Base-by-base conservation (phyloP, 2,329 filamentous ascomycete species). In the Fusarium bactridioides region DNA sequence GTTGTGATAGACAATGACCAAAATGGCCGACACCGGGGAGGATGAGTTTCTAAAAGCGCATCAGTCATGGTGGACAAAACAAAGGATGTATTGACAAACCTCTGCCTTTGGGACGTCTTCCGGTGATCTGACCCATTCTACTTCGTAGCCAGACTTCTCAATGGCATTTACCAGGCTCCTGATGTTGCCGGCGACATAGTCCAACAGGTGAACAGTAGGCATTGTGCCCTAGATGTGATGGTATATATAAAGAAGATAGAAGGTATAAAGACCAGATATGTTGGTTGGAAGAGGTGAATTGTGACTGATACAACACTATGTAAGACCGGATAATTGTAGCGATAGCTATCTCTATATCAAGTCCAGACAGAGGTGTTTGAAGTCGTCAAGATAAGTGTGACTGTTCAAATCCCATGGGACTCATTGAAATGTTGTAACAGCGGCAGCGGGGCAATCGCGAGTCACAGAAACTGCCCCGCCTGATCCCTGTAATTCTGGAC, bases 1-100 rank as follows among this genome's bases (percentile, higher is more conserved):
- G 91, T 80, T 97, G 94, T 33, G 90, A 90, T 73, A 98, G 86
- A 82, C 96, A 99, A 86, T 99, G 94, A 69, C 96, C 96, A 78
- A 98, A 99, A 86, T 99, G 95, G 76, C 96, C 96, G 70, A 99
- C 96, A 67, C 96, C 96, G 10, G 96, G 96, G 31, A 99, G 89
- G 74, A 99, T 98, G 77, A 99, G 90, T 88, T 92, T 97, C 92
- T 97, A 81, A 21, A 53, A 48, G 61, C 37, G 51, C 54, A 64
- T 69, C 58, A 70, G 58, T 43, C 44, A 55, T 58, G 65, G 71
- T 48, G 61, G 35, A 41, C 33, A 47, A 41, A 35, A 43, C n/a
- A 41, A 43, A 43, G 21, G n/a, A 33, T 37, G 45, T 35, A 41
- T 65, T 33, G 27, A 79, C 85, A 77, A 86, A 97, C 95, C 84